A percentile compares a stretch with the other conserved stretches of the same genome.
phyloP scores from a whole-genome alignment of 1,284 basidiomycete genomes.

The Coriolopsis trogii region DNA sequence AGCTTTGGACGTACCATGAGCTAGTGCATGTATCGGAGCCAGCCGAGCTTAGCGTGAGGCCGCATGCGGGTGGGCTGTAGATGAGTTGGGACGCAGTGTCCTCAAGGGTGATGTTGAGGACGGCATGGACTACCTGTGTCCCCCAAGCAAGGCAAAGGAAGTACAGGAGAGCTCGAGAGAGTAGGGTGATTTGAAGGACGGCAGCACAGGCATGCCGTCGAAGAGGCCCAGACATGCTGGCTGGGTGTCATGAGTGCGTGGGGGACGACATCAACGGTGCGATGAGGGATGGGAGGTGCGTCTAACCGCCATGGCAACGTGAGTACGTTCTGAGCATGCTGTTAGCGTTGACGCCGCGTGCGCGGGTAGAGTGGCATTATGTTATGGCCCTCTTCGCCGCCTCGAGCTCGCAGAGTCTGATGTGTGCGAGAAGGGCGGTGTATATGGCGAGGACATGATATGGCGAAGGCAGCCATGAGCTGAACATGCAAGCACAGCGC shows the following conservation, averaged over 20 bases:
- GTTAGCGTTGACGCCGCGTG: slow-evolving; percentile 13
- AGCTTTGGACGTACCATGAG: slow-evolving; percentile 30
- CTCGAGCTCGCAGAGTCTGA: no score
- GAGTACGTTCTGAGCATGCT: slow-evolving; percentile 11
- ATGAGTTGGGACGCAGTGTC: slow-evolving; percentile 33
- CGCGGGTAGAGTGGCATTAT: not conserved
- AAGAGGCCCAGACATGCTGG: slow-evolving; percentile 20
- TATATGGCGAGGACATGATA: no score
- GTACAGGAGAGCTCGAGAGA: not conserved
- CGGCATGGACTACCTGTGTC: not conserved
- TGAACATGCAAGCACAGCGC: no score
- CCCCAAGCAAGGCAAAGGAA: slow-evolving; percentile 3
- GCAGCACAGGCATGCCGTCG: slow-evolving; percentile 9
- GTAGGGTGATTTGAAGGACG: not conserved
- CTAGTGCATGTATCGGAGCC: slow-evolving; percentile 25
- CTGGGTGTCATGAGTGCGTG: slow-evolving; percentile 24
- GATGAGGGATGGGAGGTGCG: slow-evolving; percentile 15
- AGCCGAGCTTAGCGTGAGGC: slow-evolving; percentile 18
- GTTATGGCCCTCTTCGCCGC: no score
- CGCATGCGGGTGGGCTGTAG: slow-evolving; percentile 34
- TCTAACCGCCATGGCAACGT: slow-evolving; percentile 25
- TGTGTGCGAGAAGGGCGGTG: no score
- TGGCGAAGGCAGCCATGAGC: no score
- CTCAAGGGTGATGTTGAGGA: slow-evolving; percentile 30
- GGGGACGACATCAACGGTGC: slow-evolving; percentile 13